These are phyloP conservation scores for Porodaedalea pini DNA, from an alignment of 1,284 basidiomycete genomes.

Conservation along the genomic window DNA sequence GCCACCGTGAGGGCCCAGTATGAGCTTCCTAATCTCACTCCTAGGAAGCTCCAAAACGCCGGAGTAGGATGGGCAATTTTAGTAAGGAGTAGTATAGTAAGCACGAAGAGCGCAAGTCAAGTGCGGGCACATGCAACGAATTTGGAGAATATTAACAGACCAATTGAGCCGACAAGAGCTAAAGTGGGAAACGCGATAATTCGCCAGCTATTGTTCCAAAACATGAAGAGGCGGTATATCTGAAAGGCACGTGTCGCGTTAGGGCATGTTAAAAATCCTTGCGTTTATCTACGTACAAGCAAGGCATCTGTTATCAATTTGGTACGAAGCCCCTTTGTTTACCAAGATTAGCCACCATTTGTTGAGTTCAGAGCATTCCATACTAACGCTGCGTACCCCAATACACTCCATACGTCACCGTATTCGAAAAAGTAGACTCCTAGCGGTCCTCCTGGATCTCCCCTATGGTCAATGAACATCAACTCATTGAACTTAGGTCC, in stretches of 20 bases:
- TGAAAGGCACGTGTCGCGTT: background rate
- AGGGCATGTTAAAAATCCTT: background rate
- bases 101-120: background rate
- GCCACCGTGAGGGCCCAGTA: constrained; percentile 11
- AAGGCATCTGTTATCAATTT: background rate
- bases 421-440: background rate
- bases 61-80: background rate
- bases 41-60: background rate
- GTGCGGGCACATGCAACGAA: background rate
- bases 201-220: background rate
- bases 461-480: background rate
- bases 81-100: constrained; percentile 6
- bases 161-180: constrained; percentile 4
- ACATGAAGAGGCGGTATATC: constrained; percentile 11
- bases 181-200: constrained; percentile 1
- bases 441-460: constrained; percentile 1
- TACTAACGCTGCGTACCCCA: background rate
- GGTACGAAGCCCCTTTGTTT: background rate
- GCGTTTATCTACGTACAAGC: background rate
- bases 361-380: background rate
- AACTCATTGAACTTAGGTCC: constrained; percentile 12
- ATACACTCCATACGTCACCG: background rate
- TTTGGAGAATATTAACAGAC: background rate
- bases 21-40: constrained; percentile 2
- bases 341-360: background rate